Evolutionary conservation across 2,329 filamentous ascomycete genomes (phyloP).

Genomic region (Cercospora beticola): DNA sequence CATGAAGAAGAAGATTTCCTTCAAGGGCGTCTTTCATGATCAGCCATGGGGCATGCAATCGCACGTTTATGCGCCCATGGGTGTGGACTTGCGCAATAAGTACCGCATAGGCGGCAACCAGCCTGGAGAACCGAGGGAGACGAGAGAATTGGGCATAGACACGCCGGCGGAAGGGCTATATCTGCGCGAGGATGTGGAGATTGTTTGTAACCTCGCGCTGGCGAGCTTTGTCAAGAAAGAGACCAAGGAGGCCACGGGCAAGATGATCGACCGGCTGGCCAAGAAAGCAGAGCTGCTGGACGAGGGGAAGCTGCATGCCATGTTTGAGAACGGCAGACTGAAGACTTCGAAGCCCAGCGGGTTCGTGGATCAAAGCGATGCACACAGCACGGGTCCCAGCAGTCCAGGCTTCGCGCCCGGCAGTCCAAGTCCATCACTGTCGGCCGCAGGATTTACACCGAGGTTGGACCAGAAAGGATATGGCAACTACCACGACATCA

Average conservation of each 20-base stretch:
- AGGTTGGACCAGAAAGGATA: constrained; percentile 31
- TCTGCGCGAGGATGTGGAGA: constrained; percentile 68
- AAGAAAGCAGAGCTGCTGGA: constrained; percentile 68
- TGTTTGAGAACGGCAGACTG: constrained; percentile 65
- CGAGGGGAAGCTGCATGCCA: constrained; percentile 63
- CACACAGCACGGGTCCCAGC: constrained; percentile 5
- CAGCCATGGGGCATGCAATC: constrained; percentile 71
- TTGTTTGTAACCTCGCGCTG: constrained; percentile 64
- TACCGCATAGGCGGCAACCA: constrained; percentile 70
- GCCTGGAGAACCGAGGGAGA: constrained; percentile 63
- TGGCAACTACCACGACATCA: constrained; percentile 34
- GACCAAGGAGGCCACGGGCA: constrained; percentile 64
- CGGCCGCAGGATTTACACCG: constrained; percentile 15
- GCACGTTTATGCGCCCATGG: constrained; percentile 68
- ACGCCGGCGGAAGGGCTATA: constrained; percentile 66
- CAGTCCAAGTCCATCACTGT: constrained; percentile 23
- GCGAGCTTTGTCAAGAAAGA: constrained; percentile 66
- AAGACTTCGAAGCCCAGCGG: constrained; percentile 57
- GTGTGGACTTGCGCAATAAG: constrained; percentile 65
- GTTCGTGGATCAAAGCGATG: constrained; percentile 25
- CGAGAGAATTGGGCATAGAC: constrained; percentile 63
- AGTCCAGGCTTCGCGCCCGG: constrained; percentile 21
- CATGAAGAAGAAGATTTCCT: constrained; percentile 64
- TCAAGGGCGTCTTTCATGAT: constrained; percentile 71
- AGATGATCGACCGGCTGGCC: constrained; percentile 67